Evolutionary conservation across 306 rosid genomes (phyloP).

Genomic region (Corylus avellana): DNA sequence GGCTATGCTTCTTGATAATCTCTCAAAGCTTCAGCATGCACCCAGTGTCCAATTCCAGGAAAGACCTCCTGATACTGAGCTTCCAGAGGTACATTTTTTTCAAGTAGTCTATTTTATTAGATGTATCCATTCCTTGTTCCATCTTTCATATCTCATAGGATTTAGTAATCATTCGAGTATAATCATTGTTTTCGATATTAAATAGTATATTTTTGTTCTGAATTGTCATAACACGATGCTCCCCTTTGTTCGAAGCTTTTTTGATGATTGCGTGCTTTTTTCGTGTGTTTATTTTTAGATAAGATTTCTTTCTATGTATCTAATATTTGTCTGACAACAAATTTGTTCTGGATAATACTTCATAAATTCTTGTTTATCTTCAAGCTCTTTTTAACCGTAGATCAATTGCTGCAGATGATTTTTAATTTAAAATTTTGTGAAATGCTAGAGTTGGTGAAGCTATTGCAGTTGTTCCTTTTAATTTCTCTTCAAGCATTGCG

Average conservation of each 20-base stretch:
- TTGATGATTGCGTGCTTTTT: not conserved
- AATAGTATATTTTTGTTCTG: not conserved
- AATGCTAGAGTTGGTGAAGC: not conserved
- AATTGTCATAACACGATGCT: not conserved
- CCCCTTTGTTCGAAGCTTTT: not conserved
- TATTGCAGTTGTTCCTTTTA: not conserved
- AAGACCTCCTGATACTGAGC: conserved; percentile 79
- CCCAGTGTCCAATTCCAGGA: conserved; percentile 86
- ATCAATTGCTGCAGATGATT: not conserved
- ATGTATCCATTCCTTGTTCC: not conserved
- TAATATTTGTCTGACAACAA: not conserved
- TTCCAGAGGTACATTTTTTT: conserved; percentile 61
- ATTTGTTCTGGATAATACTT: not conserved
- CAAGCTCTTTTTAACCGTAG: not conserved
- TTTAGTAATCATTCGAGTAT: not conserved
- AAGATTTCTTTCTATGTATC: not conserved
- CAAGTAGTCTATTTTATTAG: not conserved
- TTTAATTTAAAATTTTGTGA: not conserved
- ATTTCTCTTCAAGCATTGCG: not conserved
- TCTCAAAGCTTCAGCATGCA: conserved; percentile 82
- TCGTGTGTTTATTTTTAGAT: not conserved
- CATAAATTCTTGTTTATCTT: not conserved
- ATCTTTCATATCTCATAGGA: not conserved
- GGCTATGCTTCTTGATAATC: conserved; percentile 73
- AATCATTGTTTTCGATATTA: not conserved